These are phyloP conservation scores for Talaromyces sp. DNA, from an alignment of 2,329 filamentous ascomycete species.

Conservation along the genomic window DNA sequence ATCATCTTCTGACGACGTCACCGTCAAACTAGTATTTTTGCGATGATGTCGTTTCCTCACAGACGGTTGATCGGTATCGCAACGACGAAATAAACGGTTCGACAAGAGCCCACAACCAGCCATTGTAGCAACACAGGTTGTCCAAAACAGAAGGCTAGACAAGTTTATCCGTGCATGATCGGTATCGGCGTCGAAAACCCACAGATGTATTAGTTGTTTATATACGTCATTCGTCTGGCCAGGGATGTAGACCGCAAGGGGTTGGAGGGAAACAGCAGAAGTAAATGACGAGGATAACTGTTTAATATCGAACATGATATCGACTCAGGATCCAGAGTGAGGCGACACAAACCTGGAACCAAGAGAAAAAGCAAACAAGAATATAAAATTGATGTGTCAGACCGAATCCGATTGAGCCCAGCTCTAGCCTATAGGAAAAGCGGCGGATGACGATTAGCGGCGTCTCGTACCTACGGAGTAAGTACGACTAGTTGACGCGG, in stretches of 20 bases:
- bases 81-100: constrained; percentile 23
- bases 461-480: neutral
- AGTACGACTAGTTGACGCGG: too few species aligned
- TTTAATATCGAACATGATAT: constrained; percentile 8
- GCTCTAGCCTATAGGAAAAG: neutral
- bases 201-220: constrained; percentile 1
- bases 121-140: constrained; percentile 32
- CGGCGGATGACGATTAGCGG: constrained; percentile 6
- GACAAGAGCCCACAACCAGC: constrained; percentile 33
- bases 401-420: constrained; percentile 1
- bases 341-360: neutral
- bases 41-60: constrained; percentile 20
- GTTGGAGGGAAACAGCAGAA: neutral
- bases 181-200: constrained; percentile 18
- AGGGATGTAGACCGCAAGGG: neutral
- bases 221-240: constrained; percentile 1
- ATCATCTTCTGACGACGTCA: constrained; percentile 34
- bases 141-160: constrained; percentile 28
- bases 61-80: constrained; percentile 14
- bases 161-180: constrained; percentile 27
- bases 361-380: constrained; percentile 1
- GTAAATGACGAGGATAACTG: constrained; percentile 7
- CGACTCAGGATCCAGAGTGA: neutral
- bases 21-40: constrained; percentile 25
- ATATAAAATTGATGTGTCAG: neutral